Conservation (phyloP, 2,329 filamentous ascomycete species). For the Arachnomyces sp. region DNA sequence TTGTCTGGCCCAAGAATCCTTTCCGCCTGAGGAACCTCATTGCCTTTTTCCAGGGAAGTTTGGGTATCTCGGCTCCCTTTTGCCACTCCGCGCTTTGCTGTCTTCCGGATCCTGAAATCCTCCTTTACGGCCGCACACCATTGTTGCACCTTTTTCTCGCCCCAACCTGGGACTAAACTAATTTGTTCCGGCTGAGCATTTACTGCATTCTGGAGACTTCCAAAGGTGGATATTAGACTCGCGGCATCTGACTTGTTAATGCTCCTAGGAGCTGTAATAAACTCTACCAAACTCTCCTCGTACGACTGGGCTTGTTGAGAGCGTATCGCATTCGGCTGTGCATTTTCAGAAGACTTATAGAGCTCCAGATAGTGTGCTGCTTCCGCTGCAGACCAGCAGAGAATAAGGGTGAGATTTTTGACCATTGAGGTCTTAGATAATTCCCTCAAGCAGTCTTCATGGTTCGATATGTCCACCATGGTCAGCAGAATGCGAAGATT, state of each 20-base stretch:
- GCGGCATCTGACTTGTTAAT: conserved; percentile 95
- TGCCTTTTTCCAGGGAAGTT: conserved; percentile 1
- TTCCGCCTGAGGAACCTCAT: conserved; percentile 22
- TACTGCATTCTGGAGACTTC: conserved; percentile 75
- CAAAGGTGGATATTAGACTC: conserved; percentile 83
- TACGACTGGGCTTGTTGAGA: conserved; percentile 79
- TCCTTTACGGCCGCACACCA: conserved; percentile 79
- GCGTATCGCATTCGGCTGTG: conserved; percentile 71
- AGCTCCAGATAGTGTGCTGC: conserved; percentile 89
- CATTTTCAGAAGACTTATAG: conserved; percentile 91
- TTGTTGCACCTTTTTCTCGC: conserved; percentile 83
- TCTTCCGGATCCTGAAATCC: conserved; percentile 70
- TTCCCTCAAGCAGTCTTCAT: conserved; percentile 82
- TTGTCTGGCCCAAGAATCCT: conserved; percentile 13
- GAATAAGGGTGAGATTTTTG: conserved; percentile 83
- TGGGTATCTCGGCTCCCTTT: conserved; percentile 13
- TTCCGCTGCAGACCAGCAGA: conserved; percentile 92
- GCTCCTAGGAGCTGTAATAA: conserved; percentile 80
- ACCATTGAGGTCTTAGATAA: conserved; percentile 86
- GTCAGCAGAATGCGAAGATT: conserved; percentile 76
- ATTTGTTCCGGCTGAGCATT: conserved; percentile 85
- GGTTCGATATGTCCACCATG: conserved; percentile 92
- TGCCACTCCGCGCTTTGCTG: conserved; percentile 49
- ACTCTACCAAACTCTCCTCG: conserved; percentile 79
- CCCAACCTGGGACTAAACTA: conserved; percentile 80